phyloP scores from a whole-genome alignment of 176 grass and related monocot genomes.

The sorghum (Sorghum bicolor) region DNA sequence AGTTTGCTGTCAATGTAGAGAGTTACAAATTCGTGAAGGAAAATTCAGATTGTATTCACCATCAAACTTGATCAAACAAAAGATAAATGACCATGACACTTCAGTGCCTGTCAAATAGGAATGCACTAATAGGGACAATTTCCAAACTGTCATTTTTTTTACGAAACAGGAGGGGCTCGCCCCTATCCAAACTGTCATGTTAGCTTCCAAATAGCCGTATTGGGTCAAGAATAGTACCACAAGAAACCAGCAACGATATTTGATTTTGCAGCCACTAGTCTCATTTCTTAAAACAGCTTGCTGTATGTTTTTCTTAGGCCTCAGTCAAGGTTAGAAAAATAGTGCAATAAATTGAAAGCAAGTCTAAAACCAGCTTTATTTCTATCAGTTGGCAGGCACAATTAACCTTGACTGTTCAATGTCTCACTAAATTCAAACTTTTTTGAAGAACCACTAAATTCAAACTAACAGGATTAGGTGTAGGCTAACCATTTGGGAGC shows the following conservation, averaged over 20 bases:
- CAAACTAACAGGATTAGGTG: not conserved
- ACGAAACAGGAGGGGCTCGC: no score
- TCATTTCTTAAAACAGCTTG: not conserved
- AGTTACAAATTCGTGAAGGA: not conserved
- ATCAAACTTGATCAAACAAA: not conserved
- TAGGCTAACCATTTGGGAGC: not conserved
- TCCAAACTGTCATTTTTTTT: no score
- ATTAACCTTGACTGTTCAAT: not conserved
- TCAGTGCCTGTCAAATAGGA: not conserved
- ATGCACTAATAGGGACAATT: not conserved
- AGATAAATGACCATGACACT: not conserved
- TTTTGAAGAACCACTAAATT: no score
- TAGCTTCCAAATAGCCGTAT: not conserved
- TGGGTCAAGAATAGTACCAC: not conserved
- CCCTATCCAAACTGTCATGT: no score
- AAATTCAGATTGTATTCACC: not conserved
- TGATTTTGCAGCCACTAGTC: not conserved
- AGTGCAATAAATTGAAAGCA: not conserved
- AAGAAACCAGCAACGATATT: not conserved
- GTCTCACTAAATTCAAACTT: not conserved
- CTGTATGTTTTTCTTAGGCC: not conserved
- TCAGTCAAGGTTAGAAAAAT: not conserved
- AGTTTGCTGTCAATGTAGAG: not conserved
- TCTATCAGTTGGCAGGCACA: not conserved
- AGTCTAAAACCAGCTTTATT: not conserved